phyloP scores from a whole-genome alignment of 768 basidiomycete species.

The Rhodotorula graminis region DNA sequence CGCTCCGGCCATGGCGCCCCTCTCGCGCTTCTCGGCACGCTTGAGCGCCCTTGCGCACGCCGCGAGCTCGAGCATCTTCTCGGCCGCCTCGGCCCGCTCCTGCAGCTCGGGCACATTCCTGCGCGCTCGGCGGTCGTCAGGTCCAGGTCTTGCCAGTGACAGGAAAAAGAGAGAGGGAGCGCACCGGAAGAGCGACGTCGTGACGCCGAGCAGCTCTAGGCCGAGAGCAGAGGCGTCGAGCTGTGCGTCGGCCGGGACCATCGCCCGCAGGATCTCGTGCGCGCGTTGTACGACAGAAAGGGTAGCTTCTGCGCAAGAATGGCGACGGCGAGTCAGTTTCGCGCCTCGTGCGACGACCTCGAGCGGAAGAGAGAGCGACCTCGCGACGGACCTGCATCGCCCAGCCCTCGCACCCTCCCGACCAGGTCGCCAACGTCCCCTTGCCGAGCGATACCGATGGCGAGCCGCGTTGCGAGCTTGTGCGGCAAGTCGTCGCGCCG shows the following conservation, averaged over 20 bases:
- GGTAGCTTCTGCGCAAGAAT: neutral
- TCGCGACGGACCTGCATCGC: neutral
- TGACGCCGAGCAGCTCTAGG: slow-evolving; percentile 15
- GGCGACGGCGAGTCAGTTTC: neutral
- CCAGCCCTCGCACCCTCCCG: neutral
- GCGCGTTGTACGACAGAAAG: neutral
- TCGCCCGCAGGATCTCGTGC: neutral
- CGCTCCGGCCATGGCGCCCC: neutral
- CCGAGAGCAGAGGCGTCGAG: slow-evolving; percentile 4
- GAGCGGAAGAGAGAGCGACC: neutral
- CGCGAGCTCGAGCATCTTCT: neutral
- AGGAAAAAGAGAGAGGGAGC: neutral
- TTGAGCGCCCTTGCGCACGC: neutral
- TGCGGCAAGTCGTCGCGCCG: neutral
- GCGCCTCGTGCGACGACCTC: neutral
- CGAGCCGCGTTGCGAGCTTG: neutral
- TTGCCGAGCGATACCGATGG: neutral
- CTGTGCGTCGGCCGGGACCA: neutral
- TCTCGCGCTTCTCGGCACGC: slow-evolving; percentile 1
- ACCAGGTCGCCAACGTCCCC: neutral
- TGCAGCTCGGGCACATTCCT: neutral
- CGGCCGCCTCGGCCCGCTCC: neutral
- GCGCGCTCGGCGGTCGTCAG: neutral
- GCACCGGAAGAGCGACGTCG: slow-evolving; percentile 1
- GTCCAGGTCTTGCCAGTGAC: neutral